Percentiles rank a stretch among this genome's conserved stretches.
phyloP scores from a whole-genome alignment of 257 asterid genomes.

The Echites panduratus region DNA sequence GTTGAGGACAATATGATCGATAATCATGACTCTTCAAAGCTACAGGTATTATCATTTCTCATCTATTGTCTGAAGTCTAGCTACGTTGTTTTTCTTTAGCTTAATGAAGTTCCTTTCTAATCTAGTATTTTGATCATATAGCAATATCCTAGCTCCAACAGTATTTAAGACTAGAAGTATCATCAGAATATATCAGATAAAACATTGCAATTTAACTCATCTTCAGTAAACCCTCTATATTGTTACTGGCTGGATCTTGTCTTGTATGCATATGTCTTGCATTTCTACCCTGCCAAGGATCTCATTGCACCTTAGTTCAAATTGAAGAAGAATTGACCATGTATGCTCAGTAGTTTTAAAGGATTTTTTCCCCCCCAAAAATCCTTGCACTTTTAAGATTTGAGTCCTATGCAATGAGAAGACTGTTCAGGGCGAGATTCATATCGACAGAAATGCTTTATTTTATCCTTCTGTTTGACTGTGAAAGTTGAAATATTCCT shows the following conservation, averaged over 20 bases:
- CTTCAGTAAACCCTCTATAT: background rate
- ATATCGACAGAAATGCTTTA: background rate
- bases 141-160: background rate
- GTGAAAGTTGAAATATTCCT: background rate
- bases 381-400: background rate
- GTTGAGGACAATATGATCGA: conserved; percentile 38
- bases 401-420: background rate
- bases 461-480: background rate
- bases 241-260: background rate
- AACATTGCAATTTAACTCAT: background rate
- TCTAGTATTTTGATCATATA: background rate
- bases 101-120: background rate
- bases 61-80: conserved; percentile 2
- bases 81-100: background rate
- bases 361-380: background rate
- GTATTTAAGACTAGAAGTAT: background rate
- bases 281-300: background rate
- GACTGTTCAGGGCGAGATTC: background rate
- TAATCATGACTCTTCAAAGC: conserved; percentile 34
- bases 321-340: background rate
- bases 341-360: background rate
- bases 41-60: conserved; percentile 43
- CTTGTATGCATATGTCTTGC: background rate
- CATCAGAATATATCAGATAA: background rate
- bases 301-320: background rate